These are phyloP conservation scores for Rhytidiadelphus loreus DNA, from an alignment of 225 moss, liverwort and hornwort genomes.

Conservation along the genomic window DNA sequence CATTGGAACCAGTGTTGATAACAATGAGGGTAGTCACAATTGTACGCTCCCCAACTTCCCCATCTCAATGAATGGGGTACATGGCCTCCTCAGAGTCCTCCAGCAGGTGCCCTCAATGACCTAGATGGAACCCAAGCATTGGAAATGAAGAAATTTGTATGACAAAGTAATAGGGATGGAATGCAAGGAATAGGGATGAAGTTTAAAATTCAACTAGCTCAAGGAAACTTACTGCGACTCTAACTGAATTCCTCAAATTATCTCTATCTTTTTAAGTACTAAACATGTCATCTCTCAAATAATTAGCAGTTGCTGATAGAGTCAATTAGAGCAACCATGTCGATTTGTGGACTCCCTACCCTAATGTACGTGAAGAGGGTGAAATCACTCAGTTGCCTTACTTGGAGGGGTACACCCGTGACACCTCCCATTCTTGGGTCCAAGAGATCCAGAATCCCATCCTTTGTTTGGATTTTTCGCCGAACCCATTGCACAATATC, in stretches of 20 bases:
- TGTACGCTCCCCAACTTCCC: neutral
- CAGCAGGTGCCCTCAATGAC: neutral
- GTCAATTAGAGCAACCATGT: neutral
- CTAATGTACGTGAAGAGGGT: neutral
- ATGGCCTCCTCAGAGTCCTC: neutral
- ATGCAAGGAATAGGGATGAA: neutral
- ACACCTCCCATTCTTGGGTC: constrained; percentile 62
- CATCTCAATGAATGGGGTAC: neutral
- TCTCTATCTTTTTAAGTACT: no score
- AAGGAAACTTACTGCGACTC: neutral
- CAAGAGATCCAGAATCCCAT: constrained; percentile 60
- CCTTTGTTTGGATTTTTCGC: constrained; percentile 76
- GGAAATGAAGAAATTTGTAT: neutral
- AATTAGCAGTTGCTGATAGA: neutral
- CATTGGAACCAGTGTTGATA: neutral
- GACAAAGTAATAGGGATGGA: neutral
- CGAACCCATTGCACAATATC: constrained; percentile 95
- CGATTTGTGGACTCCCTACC: neutral
- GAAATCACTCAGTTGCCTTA: neutral
- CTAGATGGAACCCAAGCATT: neutral
- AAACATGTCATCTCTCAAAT: neutral
- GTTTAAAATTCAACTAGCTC: neutral
- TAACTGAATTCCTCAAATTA: neutral
- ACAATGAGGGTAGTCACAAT: neutral
- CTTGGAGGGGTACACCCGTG: constrained; percentile 46